Conservation (phyloP, 495 filamentous ascomycete species). For the Neurospora pannonica region DNA sequence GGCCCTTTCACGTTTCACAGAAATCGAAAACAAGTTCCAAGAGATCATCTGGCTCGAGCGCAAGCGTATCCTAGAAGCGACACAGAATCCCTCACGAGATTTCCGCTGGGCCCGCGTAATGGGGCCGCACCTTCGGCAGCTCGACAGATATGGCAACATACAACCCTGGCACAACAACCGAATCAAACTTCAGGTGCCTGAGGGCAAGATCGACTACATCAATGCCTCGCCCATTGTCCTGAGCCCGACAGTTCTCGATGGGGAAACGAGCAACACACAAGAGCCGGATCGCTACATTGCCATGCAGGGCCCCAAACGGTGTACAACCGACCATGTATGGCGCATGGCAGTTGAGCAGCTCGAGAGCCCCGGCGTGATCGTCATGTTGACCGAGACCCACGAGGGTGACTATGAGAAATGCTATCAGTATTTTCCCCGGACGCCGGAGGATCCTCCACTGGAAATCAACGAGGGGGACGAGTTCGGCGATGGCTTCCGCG, state of each 20-base stretch:
- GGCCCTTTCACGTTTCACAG: constrained; percentile 15
- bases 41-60: constrained; percentile 57
- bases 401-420: constrained; percentile 83
- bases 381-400: constrained; percentile 91
- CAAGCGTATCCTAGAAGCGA: constrained; percentile 38
- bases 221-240: constrained; percentile 87
- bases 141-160: constrained; percentile 80
- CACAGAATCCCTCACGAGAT: constrained; percentile 33
- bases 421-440: constrained; percentile 75
- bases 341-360: constrained; percentile 92
- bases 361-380: constrained; percentile 67
- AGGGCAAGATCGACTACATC: constrained; percentile 80
- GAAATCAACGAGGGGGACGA: constrained; percentile 51
- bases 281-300: constrained; percentile 42
- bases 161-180: constrained; percentile 81
- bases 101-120: constrained; percentile 47
- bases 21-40: constrained; percentile 45
- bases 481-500: constrained; percentile 53
- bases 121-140: constrained; percentile 37
- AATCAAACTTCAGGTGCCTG: constrained; percentile 71
- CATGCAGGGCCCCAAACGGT: constrained; percentile 72
- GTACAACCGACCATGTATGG: constrained; percentile 72
- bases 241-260: constrained; percentile 41
- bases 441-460: constrained; percentile 41
- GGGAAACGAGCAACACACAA: constrained; percentile 17